Conservation (phyloP, 805 yeast genomes). For the Tetrapisispora phaffii region DNA sequence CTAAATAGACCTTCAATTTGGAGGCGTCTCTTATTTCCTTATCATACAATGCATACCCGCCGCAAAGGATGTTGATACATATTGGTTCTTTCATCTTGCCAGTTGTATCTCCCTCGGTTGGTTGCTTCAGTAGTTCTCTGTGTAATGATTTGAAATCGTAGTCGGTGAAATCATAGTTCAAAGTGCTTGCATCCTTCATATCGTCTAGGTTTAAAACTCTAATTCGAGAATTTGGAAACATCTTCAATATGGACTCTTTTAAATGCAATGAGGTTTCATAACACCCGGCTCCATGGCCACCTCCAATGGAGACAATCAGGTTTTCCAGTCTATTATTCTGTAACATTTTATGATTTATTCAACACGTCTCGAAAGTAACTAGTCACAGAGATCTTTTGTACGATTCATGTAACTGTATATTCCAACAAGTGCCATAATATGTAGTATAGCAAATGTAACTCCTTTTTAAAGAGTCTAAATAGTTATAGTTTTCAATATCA, state of each 20-base stretch:
- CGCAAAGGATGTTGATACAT: constrained; percentile 48
- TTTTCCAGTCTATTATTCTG: neutral
- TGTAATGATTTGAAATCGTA: constrained; percentile 28
- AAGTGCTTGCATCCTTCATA: constrained; percentile 7
- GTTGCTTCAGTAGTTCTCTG: constrained; percentile 8
- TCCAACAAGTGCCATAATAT: too few species aligned
- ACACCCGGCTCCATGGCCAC: constrained; percentile 27
- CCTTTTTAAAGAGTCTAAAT: too few species aligned
- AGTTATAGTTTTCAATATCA: neutral
- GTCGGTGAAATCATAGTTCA: constrained; percentile 17
- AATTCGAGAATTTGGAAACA: constrained; percentile 20
- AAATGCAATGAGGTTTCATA: constrained; percentile 31
- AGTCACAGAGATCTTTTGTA: too few species aligned
- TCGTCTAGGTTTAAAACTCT: constrained; percentile 37
- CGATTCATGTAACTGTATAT: too few species aligned
- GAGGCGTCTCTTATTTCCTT: constrained; percentile 44
- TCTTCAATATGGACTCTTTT: constrained; percentile 21
- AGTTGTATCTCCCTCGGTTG: constrained; percentile 7
- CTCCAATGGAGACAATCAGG: constrained; percentile 21
- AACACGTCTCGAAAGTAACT: too few species aligned
- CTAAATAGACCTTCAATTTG: constrained; percentile 62
- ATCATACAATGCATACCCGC: constrained; percentile 72
- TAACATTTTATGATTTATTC: neutral
- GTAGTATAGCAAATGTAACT: too few species aligned
- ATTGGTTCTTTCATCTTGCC: constrained; percentile 2